phyloP scores from a whole-genome alignment of 2,329 filamentous ascomycete species.

The Epichloe festucae region DNA sequence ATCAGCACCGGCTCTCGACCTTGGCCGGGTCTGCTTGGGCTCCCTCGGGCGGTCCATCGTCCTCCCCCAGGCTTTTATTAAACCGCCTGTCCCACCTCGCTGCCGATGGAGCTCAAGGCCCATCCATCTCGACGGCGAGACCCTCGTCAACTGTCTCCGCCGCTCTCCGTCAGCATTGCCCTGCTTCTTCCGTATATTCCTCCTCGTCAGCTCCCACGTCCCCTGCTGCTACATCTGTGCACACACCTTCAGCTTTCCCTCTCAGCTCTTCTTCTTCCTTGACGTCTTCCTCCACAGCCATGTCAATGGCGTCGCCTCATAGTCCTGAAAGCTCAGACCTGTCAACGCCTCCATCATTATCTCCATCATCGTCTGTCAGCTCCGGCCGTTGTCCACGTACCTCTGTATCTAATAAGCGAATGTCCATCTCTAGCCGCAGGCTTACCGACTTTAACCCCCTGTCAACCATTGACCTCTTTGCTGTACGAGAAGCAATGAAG shows the following conservation, averaged over 20 bases:
- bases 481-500: constrained; percentile 48
- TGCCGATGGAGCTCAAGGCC: constrained; percentile 1
- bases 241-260: constrained; percentile 1
- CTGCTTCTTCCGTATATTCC: constrained; percentile 2
- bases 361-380: constrained; percentile 34
- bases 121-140: constrained; percentile 3
- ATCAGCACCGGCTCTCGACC: constrained; percentile 8
- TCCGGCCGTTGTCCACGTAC: constrained; percentile 36
- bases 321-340: constrained; percentile 37
- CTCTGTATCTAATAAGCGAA: constrained; percentile 38
- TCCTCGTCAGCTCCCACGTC: constrained; percentile 1
- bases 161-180: background rate
- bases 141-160: constrained; percentile 1
- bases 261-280: constrained; percentile 5
- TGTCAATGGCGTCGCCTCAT: constrained; percentile 23
- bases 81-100: constrained; percentile 6
- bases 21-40: constrained; percentile 7
- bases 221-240: background rate
- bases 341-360: constrained; percentile 41
- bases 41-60: constrained; percentile 7
- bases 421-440: constrained; percentile 36
- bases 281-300: constrained; percentile 8
- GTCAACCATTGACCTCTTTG: constrained; percentile 41
- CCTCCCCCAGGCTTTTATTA: constrained; percentile 8
- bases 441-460: constrained; percentile 42